Percentiles rank a stretch among this genome's conserved stretches.
phyloP scores from a whole-genome alignment of 2,329 filamentous ascomycete genomes.

The Botryosphaeria dothidea region DNA sequence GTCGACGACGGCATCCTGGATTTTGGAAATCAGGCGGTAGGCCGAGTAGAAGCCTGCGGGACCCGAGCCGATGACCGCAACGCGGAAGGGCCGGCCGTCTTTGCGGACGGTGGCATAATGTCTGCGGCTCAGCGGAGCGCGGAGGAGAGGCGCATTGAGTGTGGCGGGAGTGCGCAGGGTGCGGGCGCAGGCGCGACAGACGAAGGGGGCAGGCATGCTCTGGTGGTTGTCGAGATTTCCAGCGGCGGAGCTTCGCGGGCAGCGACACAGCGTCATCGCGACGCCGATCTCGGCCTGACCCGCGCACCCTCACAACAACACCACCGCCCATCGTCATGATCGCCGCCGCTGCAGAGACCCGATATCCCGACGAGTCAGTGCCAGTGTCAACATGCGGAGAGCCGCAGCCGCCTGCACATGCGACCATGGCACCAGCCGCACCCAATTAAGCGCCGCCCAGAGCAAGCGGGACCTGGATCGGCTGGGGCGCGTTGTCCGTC shows the following conservation, averaged over 20 bases:
- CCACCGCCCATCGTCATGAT: constrained; percentile 8
- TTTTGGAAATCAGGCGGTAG: constrained; percentile 76
- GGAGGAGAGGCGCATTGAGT: constrained; percentile 5
- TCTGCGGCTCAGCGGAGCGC: not conserved
- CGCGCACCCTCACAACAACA: constrained; percentile 3
- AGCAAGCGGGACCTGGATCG: not conserved
- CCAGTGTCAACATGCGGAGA: not conserved
- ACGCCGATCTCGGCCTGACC: constrained; percentile 1
- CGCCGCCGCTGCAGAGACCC: constrained; percentile 32
- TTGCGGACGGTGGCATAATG: constrained; percentile 6
- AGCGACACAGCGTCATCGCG: not conserved
- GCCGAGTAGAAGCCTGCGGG: constrained; percentile 96
- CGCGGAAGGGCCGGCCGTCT: constrained; percentile 59
- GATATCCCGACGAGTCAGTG: not conserved
- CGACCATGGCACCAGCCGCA: not conserved
- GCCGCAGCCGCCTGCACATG: not conserved
- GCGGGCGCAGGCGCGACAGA: constrained; percentile 13
- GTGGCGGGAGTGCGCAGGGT: not conserved
- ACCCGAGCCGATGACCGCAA: constrained; percentile 90
- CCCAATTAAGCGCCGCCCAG: not conserved
- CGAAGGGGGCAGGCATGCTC: constrained; percentile 12
- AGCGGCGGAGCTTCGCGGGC: constrained; percentile 46
- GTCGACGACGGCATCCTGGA: constrained; percentile 73
- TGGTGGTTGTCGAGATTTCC: not conserved
- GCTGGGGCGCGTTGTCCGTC: not conserved